Base-by-base conservation (phyloP, 306 rosid species). In the Fagus crenata region DNA sequence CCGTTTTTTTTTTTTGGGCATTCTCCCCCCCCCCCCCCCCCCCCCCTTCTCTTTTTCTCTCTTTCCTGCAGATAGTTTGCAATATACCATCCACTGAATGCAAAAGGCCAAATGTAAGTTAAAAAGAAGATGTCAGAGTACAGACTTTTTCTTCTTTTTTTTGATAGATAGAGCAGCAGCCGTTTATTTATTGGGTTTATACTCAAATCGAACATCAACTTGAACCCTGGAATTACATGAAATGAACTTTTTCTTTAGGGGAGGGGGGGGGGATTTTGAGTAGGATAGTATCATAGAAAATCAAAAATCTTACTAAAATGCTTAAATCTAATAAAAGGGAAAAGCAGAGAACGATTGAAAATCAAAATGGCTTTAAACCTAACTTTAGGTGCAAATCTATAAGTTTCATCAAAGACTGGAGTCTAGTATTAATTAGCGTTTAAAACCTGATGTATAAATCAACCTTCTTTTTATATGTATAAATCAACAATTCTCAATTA, bases 391-490 rank as follows among this genome's bases (percentile, higher is more conserved):
- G 3, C 28, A 13, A 61, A 71, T 56, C 58, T 55, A 75, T 70
- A 49, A 33, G 80, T 58, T 75, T 71, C 40, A 74, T 75, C 77
- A 77, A 74, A 67, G 42, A 71, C 40, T 54, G 54, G 61, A 77
- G 37, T 74, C 51, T 4, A 53, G 55, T 43, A 49, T 41, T n/a
- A 65, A 31, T 73, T 65, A 78, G 81, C 73, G 12, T 58, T 72
- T 70, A 49, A 82, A 83, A 73, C 58, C 31, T 31, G 61, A 71
- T 59, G 69, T 53, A 37, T 43, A 78, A 77, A 40, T 81, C 41
- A 72, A 68, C 28, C 28, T 22, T 22, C 28, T 22, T 22, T 22
- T 22, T 22, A 22, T 22, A 71, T 59, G 69, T 53, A 37, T 43
- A 78, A 77, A 40, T 81, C 41, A 72, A 68, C 74, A 70, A 53